Conservation (phyloP, 371 early-diverging fungal species). For the Rhizomucor miehei region DNA sequence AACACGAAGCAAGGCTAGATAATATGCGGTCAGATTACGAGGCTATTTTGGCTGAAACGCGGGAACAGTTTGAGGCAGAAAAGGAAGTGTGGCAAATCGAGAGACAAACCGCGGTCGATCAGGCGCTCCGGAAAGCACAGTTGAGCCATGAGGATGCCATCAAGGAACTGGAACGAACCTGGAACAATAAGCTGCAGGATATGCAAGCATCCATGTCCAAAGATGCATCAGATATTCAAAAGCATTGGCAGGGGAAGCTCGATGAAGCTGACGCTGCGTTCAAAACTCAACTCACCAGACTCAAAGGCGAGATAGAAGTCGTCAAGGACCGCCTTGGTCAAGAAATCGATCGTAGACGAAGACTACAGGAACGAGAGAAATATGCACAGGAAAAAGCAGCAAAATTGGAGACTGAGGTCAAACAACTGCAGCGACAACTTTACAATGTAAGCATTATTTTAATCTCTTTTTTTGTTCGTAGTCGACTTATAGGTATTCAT, state of each 20-base stretch:
- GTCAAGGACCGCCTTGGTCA: slow-evolving; percentile 33
- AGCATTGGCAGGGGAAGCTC: slow-evolving; percentile 32
- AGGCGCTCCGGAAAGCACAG: neutral
- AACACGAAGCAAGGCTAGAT: slow-evolving; percentile 25
- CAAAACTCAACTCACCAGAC: slow-evolving; percentile 8
- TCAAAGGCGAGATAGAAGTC: slow-evolving; percentile 33
- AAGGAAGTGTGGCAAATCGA: slow-evolving; percentile 27
- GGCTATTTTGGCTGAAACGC: slow-evolving; percentile 18
- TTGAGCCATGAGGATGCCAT: slow-evolving; percentile 8
- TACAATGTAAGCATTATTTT: neutral
- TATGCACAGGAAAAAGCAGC: slow-evolving; percentile 3
- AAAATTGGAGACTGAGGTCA: neutral
- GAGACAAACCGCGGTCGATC: slow-evolving; percentile 18
- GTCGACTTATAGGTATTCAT: too few species aligned
- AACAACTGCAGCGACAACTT: slow-evolving; percentile 1
- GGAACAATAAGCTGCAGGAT: slow-evolving; percentile 34
- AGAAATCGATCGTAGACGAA: slow-evolving; percentile 30
- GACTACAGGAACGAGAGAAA: slow-evolving; percentile 11
- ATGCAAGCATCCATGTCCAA: slow-evolving; percentile 32
- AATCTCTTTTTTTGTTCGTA: too few species aligned
- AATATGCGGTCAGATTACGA: slow-evolving; percentile 28
- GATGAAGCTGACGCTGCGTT: slow-evolving; percentile 14
- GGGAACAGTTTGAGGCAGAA: slow-evolving; percentile 18
- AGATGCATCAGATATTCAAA: slow-evolving; percentile 29
- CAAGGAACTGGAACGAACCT: slow-evolving; percentile 9